Percentiles rank a stretch among this genome's conserved stretches.
These are phyloP conservation scores for Fraxinus nigra DNA, from an alignment of 305 asterid species.

Conservation along the genomic window DNA sequence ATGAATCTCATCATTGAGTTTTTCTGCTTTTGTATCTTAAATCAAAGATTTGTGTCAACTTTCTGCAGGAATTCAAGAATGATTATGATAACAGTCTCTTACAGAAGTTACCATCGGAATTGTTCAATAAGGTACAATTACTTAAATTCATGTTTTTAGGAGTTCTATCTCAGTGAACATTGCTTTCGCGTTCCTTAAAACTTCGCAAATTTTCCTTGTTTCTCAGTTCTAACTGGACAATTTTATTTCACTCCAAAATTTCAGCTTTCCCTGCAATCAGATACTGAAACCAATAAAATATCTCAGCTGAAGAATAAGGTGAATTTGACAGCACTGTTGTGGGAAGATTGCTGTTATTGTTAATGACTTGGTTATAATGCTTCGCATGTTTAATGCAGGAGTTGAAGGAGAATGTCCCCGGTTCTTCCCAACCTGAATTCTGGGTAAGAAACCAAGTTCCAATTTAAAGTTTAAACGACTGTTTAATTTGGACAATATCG, in stretches of 20 bases:
- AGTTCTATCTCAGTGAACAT: neutral
- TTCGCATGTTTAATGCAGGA: constrained; percentile 29
- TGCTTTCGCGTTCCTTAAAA: neutral
- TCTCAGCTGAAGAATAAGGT: constrained; percentile 47
- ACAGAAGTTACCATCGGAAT: constrained; percentile 46
- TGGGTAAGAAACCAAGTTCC: constrained; percentile 37
- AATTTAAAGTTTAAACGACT: neutral
- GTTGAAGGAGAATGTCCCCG: constrained; percentile 37
- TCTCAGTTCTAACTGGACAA: neutral
- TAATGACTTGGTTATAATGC: neutral
- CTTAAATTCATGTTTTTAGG: neutral
- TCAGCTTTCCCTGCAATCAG: constrained; percentile 67
- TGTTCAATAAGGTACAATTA: constrained; percentile 44
- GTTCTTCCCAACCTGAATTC: constrained; percentile 42
- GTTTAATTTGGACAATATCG: neutral
- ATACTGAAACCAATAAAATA: constrained; percentile 23
- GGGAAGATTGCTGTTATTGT: neutral
- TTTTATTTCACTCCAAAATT: neutral
- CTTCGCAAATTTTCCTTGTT: neutral
- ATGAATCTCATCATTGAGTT: neutral
- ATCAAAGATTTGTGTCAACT: neutral
- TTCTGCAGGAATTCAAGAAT: constrained; percentile 42
- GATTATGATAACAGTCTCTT: constrained; percentile 27
- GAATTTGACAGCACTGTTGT: constrained; percentile 21
- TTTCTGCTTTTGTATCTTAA: neutral